Base-by-base conservation (phyloP, 2,329 filamentous ascomycete genomes). In the Phaeoacremonium minimum region DNA sequence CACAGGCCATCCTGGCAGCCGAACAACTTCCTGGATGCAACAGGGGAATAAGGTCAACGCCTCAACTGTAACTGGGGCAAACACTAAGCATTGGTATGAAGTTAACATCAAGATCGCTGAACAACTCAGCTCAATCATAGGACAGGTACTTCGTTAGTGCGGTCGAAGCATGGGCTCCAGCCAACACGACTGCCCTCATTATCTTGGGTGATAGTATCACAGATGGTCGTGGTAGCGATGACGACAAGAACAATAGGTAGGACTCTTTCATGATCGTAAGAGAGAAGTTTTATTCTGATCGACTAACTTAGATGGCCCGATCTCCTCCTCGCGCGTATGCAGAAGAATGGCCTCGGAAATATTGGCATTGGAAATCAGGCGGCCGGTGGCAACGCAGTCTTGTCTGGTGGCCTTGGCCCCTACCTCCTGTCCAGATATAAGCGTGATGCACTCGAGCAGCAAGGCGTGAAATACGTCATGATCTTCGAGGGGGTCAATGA, bases 401-500 rank as follows among this genome's bases (percentile, higher is more conserved):
- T 85, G 1, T 58, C 61, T 8, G 78, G 81, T 35, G 75, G 80
- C 0, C 64, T 83, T 0, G 80, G 82, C 0, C 81, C 81, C 4
- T 77, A 74, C 26, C 69, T 76, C 1, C 58, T 83, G 19, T 63
- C 68, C 28, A 73, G 80, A 5, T 70, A 84, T 43, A 72, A 81
- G 50, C 70, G 80, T n/a, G 81, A 85, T 50, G 71, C 82, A 3
- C 64, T 85, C 3, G 55, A 71, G 0, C 73, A 77, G 19, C 64
- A 72, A 0, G 74, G 74, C 4, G 71, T 79, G 3, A 65, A 66
- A 46, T 83, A 80, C 48, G 73, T 73, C 15, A 69, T 85, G 60
- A 66, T 85, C 26, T 85, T 83, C 51, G 77, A 83, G 53, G 80
- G 81, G 15, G 78, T 85, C 18, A 84, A 85, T 49, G 81, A 85